Evolutionary conservation across 495 filamentous ascomycete genomes (phyloP).

Genomic region (Hypoxylon intermedium): DNA sequence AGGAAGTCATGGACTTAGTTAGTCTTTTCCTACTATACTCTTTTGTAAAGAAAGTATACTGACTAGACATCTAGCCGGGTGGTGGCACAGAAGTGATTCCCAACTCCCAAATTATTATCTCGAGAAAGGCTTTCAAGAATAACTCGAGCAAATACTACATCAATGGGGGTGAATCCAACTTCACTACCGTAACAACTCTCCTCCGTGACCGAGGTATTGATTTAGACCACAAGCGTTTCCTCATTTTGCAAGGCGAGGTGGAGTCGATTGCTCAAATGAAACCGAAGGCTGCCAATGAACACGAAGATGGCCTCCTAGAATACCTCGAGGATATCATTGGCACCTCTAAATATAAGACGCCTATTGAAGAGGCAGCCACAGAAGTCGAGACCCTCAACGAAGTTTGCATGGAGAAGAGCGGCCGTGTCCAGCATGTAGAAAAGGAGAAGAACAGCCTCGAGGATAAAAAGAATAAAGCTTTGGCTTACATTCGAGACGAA

Average conservation of each 20-base stretch:
- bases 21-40: constrained; percentile 14
- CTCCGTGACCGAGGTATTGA: constrained; percentile 89
- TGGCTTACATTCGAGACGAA: constrained; percentile 87
- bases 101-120: constrained; percentile 83
- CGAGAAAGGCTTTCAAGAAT: constrained; percentile 94
- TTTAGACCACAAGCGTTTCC: constrained; percentile 96
- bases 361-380: constrained; percentile 89
- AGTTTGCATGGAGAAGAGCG: constrained; percentile 90
- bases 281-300: constrained; percentile 89
- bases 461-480: constrained; percentile 94
- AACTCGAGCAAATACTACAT: constrained; percentile 98
- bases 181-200: constrained; percentile 87
- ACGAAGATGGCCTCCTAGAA: constrained; percentile 94
- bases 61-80: constrained; percentile 56
- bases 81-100: constrained; percentile 77
- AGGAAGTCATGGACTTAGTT: constrained; percentile 85
- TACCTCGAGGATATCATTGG: constrained; percentile 99
- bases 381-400: constrained; percentile 94
- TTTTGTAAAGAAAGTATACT: constrained; percentile 2
- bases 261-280: constrained; percentile 99
- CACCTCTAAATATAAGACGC: constrained; percentile 95
- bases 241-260: constrained; percentile 97
- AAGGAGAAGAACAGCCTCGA: constrained; percentile 92
- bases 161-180: constrained; percentile 84
- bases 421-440: constrained; percentile 94